Conservation (phyloP, 1,284 basidiomycete genomes). For the Caloboletus inedulis region DNA sequence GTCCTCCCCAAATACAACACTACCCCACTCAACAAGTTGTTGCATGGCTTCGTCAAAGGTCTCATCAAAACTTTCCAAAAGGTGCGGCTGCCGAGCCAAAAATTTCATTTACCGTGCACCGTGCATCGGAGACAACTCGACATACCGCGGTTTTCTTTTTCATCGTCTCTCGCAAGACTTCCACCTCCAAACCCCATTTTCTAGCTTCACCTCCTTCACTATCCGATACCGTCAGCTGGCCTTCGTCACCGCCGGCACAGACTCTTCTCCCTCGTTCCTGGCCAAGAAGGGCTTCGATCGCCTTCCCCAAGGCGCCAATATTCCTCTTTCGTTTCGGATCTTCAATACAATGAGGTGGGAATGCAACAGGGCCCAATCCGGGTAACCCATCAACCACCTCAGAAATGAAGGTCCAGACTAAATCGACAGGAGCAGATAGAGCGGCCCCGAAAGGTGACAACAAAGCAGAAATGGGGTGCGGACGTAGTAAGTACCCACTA, state of each 20-base stretch:
- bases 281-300: slow-evolving; percentile 67
- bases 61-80: slow-evolving; percentile 60
- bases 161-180: slow-evolving; percentile 52
- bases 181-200: slow-evolving; percentile 69
- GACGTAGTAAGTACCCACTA: slow-evolving; percentile 68
- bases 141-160: slow-evolving; percentile 55
- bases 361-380: slow-evolving; percentile 71
- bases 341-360: slow-evolving; percentile 78
- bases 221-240: slow-evolving; percentile 33
- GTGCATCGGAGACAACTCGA: slow-evolving; percentile 12
- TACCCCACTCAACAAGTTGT: slow-evolving; percentile 78
- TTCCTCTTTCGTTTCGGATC: slow-evolving; percentile 79
- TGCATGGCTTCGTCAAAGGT: slow-evolving; percentile 79
- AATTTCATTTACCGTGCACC: slow-evolving; percentile 16
- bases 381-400: slow-evolving; percentile 69
- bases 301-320: slow-evolving; percentile 75
- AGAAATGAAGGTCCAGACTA: slow-evolving; percentile 46
- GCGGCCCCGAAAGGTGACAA: slow-evolving; percentile 39
- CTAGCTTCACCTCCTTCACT: slow-evolving; percentile 65
- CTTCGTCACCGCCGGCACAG: slow-evolving; percentile 55
- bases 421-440: slow-evolving; percentile 41
- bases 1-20: slow-evolving; percentile 73
- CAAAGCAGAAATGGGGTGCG: slow-evolving; percentile 53
- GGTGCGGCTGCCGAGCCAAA: slow-evolving; percentile 42
- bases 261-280: slow-evolving; percentile 67